Conservation (phyloP, 306 rosid genomes). For the Abrus pulchellus region DNA sequence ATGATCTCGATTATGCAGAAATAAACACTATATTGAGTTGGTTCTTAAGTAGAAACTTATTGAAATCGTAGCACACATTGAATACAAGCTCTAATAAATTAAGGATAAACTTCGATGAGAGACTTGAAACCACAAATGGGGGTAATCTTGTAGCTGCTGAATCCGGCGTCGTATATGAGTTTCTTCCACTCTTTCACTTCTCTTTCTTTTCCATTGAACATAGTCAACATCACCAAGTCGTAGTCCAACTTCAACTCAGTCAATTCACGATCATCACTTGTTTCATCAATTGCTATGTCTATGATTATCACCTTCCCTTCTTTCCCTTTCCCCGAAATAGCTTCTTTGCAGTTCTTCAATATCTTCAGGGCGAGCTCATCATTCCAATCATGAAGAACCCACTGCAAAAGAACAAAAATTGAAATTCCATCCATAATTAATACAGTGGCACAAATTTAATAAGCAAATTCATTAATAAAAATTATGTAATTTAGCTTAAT, state of each 20-base stretch:
- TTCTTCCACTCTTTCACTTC: conserved; percentile 64
- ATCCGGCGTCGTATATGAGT: conserved; percentile 63
- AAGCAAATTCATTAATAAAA: too few species aligned
- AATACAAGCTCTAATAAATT: not conserved
- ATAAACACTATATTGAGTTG: not conserved
- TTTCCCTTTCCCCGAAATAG: conserved; percentile 53
- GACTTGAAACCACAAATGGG: conserved; percentile 60
- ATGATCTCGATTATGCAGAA: not conserved
- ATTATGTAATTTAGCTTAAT: too few species aligned
- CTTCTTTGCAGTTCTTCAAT: conserved; percentile 64
- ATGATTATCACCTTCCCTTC: conserved; percentile 64
- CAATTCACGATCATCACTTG: conserved; percentile 43
- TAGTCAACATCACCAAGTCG: conserved; percentile 61
- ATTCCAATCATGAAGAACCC: conserved; percentile 54
- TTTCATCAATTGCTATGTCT: conserved; percentile 59
- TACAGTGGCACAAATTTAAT: not conserved
- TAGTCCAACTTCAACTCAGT: conserved; percentile 52
- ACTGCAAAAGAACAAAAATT: conserved; percentile 30
- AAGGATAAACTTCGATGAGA: conserved; percentile 68
- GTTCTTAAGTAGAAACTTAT: not conserved
- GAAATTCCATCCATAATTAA: not conserved
- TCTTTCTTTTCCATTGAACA: conserved; percentile 52
- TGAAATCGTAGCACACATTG: not conserved
- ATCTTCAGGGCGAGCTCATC: conserved; percentile 59
- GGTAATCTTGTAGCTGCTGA: conserved; percentile 52